Conservation (phyloP, 495 filamentous ascomycete genomes). For the Elasticomyces elasticus region DNA sequence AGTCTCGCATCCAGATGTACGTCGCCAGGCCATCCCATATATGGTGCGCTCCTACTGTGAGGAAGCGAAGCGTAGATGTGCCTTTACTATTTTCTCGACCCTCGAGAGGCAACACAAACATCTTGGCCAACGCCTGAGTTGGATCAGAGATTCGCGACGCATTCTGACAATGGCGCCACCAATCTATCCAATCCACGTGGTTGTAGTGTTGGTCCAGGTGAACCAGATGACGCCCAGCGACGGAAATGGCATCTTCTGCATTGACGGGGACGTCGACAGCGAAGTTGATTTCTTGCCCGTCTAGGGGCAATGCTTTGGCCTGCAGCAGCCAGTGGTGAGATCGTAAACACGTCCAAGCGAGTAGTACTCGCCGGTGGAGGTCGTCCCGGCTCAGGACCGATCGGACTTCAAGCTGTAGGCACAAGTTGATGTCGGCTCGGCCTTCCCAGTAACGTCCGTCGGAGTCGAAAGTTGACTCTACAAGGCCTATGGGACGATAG, state of each 20-base stretch:
- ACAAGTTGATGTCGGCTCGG: slow-evolving; percentile 19
- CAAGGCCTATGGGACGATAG: slow-evolving; percentile 18
- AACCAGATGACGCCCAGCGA: slow-evolving; percentile 17
- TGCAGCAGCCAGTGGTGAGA: slow-evolving; percentile 28
- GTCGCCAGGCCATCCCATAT: slow-evolving; percentile 29
- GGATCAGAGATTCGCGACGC: slow-evolving; percentile 28
- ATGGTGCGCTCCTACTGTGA: slow-evolving; percentile 27
- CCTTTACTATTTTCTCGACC: slow-evolving; percentile 7
- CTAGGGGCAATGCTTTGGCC: slow-evolving; percentile 13
- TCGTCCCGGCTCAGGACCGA: slow-evolving; percentile 7
- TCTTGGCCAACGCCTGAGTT: slow-evolving; percentile 21
- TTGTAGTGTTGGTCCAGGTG: slow-evolving; percentile 28
- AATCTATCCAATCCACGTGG: slow-evolving; percentile 24
- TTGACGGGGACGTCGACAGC: slow-evolving; percentile 18
- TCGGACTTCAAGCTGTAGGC: slow-evolving; percentile 16
- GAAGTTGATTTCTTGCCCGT: slow-evolving; percentile 9
- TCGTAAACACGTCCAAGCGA: slow-evolving; percentile 30
- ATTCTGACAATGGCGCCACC: slow-evolving; percentile 29
- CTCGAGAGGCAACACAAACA: slow-evolving; percentile 28
- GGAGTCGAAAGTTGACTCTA: slow-evolving; percentile 21
- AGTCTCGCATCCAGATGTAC: slow-evolving; percentile 29
- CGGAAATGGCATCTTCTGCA: slow-evolving; percentile 14
- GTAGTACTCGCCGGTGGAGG: slow-evolving; percentile 23
- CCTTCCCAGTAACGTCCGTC: slow-evolving; percentile 25
- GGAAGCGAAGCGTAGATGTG: slow-evolving; percentile 18